Evolutionary conservation across 1,139 yeast species (phyloP), one percentile per base, ranked within the genome.

Genomic region (Blastobotrys illinoisensis): DNA sequence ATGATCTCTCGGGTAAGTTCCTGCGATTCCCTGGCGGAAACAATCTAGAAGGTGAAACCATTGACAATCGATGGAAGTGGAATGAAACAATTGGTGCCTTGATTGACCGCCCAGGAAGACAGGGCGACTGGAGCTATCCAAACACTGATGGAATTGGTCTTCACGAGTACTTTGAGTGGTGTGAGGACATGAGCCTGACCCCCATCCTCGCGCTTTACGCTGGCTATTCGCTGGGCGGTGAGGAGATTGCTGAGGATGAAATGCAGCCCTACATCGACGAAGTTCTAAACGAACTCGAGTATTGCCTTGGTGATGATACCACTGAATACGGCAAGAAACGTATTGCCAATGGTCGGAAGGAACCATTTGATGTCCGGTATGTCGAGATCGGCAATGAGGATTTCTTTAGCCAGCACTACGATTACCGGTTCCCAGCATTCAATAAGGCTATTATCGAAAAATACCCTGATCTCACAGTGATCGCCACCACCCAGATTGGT

Each of bases 21-120:
- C 47, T 52, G 9, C 51, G 55, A 16, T 43, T 49, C 23, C 51
- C 49, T n/a, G 55, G 55, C 11, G 53, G 53, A n/a, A 52, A 52
- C 47, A 40, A 46, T 5, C 24, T 49, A 19, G 55, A 52, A 32
- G 52, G 52, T 1, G 11, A 45, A 23, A 47, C 40, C 18, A 43
- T 50, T 18, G 47, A 49, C 14, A n/a, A 18, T 9, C 49, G 55
- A 23, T 52, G 52, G 52, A 40, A 43, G 14, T 52, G 55, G 55
- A 49, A 49, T 20, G 50, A 52, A 19, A 52, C 55, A 9, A 23
- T 52, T 43, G 54, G 54, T 9, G 48, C 48, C 3, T 16, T 46
- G 48, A 46, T 46, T 26, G 43, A 46, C 18, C 18, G 48, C 7
- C 48, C 48, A 9, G 48, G 48, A 9, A n/a, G 48, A 46, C 40